Base-by-base conservation (phyloP, 116 monocot genomes). In the Posidonia oceanica region DNA sequence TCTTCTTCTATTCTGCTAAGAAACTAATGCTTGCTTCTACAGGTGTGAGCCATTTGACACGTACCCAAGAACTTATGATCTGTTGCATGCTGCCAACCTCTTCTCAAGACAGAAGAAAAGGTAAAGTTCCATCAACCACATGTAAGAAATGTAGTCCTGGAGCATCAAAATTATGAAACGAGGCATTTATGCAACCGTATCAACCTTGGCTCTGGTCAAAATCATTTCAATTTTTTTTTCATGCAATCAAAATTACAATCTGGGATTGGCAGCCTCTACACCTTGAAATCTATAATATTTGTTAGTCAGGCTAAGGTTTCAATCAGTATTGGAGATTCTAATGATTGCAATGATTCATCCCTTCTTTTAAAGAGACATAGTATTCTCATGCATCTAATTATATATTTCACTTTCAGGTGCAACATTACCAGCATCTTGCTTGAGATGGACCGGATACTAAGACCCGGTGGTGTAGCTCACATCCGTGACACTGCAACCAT, bases 361-460 rank as follows among this genome's bases (percentile, higher is more conserved):
- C 17, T 16, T 39, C 12, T 15, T 13, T 64, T 20, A 14, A 10
- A 14, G 7, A 16, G 1, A n/a, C 64, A 64, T 17, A 2, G 2
- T 40, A 20, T 61, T 23, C 22, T 20, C 12, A 60, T 23, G 38
- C 38, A 52, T 8, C 2, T 21, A 0, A 18, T 39, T 67, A 36
- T 68, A 38, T 44, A 14, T 41, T 18, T 69, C 59, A 64, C 17
- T 74, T 54, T 55, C 80, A 91, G 91, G 83, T 91, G 88, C 76
- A 86, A 87, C 69, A 78, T 93, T 5, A 69, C 86, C 22, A 53
- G 23, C 7, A 93, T 93, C 29, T 69, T 93, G 69, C 68, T 93
- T 36, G 93, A 93, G 86, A 89, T 89, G 89, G 93, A 93, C 66
- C 82, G 93, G 10, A 84, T 93, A 40, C 78, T 93, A 21, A 86